Evolutionary conservation across 495 filamentous ascomycete species (phyloP).

Genomic region (Schizothecium vesticola): DNA sequence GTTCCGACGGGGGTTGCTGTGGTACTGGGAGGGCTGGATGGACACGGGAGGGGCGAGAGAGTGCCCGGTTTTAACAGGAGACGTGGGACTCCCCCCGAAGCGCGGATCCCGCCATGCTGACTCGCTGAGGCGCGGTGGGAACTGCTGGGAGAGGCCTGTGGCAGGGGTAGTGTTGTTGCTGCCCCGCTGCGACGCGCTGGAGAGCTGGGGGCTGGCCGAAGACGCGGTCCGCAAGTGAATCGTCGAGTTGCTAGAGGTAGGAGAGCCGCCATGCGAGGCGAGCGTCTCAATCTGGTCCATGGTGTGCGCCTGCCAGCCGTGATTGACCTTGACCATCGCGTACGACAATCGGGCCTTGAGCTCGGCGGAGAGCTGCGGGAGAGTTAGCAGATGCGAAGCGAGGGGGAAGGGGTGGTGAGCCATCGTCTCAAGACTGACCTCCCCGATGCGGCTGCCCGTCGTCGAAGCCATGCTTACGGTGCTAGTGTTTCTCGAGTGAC

Average conservation of each 20-base stretch:
- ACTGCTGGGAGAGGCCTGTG: conserved; percentile 23
- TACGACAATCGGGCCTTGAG: conserved; percentile 77
- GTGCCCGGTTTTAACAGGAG: conserved; percentile 24
- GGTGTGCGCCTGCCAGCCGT: conserved; percentile 69
- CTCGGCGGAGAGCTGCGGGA: conserved; percentile 62
- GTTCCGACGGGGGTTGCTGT: conserved; percentile 31
- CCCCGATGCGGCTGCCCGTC: conserved; percentile 61
- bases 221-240: conserved; percentile 45
- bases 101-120: conserved; percentile 14
- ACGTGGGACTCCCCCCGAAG: conserved; percentile 19
- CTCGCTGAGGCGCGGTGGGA: conserved; percentile 13
- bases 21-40: conserved; percentile 29
- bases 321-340: conserved; percentile 83
- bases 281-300: conserved; percentile 66
- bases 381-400: conserved; percentile 11
- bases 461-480: conserved; percentile 50
- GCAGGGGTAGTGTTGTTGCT: conserved; percentile 31
- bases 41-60: conserved; percentile 34
- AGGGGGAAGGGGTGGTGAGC: neutral
- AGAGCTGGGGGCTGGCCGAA: conserved; percentile 42
- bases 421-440: conserved; percentile 49
- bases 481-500: conserved; percentile 67
- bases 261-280: conserved; percentile 55
- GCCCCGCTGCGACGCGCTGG: conserved; percentile 25
- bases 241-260: conserved; percentile 50